Evolutionary conservation across 306 rosid genomes (phyloP).

Genomic region (Spatholobus suberectus): DNA sequence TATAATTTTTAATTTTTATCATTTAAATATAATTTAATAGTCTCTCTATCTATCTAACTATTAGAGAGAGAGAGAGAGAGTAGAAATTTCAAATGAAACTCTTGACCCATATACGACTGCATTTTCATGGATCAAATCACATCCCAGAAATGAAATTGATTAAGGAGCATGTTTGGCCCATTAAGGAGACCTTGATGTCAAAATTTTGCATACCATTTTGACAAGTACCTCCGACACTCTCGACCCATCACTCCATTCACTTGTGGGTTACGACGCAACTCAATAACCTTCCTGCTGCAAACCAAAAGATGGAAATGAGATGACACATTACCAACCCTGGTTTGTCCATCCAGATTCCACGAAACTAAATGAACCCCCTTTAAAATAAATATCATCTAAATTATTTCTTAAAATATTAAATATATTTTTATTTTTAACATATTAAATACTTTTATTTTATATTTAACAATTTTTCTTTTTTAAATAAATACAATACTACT

Average conservation of each 20-base stretch:
- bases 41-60: no score
- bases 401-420: no score
- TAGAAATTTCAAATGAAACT: neutral
- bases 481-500: no score
- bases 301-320: slow-evolving; percentile 5
- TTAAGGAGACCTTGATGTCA: slow-evolving; percentile 28
- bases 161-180: slow-evolving; percentile 41
- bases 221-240: slow-evolving; percentile 8
- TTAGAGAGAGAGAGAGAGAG: neutral
- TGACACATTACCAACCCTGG: slow-evolving; percentile 26
- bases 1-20: no score
- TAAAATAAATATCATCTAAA: neutral
- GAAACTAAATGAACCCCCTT: neutral
- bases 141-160: neutral
- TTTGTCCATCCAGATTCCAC: neutral
- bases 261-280: neutral
- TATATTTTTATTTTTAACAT: no score
- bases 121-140: slow-evolving; percentile 24
- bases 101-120: neutral
- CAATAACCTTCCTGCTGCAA: neutral
- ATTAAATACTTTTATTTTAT: no score
- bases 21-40: no score
- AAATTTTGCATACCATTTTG: slow-evolving; percentile 16
- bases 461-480: neutral
- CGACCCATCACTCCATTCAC: slow-evolving; percentile 33